Evolutionary conservation across 148 eudicot genomes (phyloP), one percentile per base, ranked within the genome.

Genomic region (Camellia sinensis): DNA sequence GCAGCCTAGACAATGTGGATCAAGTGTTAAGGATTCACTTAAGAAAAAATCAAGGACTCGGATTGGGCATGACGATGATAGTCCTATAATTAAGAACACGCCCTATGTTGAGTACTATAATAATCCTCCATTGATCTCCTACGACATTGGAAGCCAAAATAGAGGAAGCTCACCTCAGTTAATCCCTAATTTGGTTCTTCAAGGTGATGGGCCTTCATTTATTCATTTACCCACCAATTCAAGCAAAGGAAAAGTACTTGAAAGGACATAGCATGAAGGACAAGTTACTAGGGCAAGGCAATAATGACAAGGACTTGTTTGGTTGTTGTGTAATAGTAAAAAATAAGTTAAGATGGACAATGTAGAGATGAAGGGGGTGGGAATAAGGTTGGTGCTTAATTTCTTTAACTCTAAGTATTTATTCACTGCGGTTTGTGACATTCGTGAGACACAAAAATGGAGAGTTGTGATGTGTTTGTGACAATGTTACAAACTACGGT

Each of bases 1-100:
- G 44, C 98, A 96, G 61, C 97, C 99, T 62, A 88, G 99, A 78
- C 95, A 93, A 78, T 90, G 94, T 76, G 88, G 88, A 56, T 64
- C 78, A 46, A 78, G 61, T 21, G 19, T 50, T 69, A 84, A 68
- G 56, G 84, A 86, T 61, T 12, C 78, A n/a, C 41, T 56, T 22
- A 29, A 21, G 0, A 59, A 63, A 19, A 78, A 60, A 78, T 56
- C 76, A 19, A 54, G 12, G 18, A 12, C 37, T 29, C 37, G 37
- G 37, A 29, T 29, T 29, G 37, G 37, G 37, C 37, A 29, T 29
- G 37, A 29, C 37, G 37, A 29, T 29, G 37, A 29, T 29, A 29
- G 60, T 48, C 52, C 52, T 48, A 4, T 52, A 6, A 63, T 63
- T 7, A 83, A 62, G 75, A 77, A 79, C 70, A 73, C 40, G 40